Evolutionary conservation across 805 yeast species (phyloP), one percentile per base, ranked within the genome.

Genomic region (Ogataea saltuana): DNA sequence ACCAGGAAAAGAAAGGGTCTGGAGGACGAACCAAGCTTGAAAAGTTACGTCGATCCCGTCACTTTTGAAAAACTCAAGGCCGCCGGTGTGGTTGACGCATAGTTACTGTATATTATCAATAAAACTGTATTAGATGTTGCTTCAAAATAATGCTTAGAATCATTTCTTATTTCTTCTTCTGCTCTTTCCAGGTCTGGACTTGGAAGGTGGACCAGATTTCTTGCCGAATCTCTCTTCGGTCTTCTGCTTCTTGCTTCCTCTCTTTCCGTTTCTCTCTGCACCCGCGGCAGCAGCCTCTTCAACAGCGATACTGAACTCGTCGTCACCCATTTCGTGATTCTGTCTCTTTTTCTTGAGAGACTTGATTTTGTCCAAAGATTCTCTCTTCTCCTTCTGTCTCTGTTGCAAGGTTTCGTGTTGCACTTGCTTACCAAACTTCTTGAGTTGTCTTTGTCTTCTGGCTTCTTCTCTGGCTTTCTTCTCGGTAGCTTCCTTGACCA

Each of bases 401-500:
- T 86, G 88, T 70, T 90, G 97, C 60, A 90, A 74, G 33, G 96
- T 89, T 52, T 88, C 96, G 58, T 86, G 80, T 73, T 90, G 97
- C 23, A 90, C 97, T 72, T 91, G 96, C 70, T 91, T 91, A 69
- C 98, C 98, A 56, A 88, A 91, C 73, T 91, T 91, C 84, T 91
- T 91, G 64, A 91, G 78, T 51, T 85, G 83, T 69, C 99, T 82
- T 73, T 91, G 98, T 67, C 85, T 85, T 72, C 87, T 86, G 22
- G 97, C 96, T 41, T 89, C 97, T 67, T 87, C 91, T 42, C 89
- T 76, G 1, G 96, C 96, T 67, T 85, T 86, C 80, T 88, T 88
- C 64, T 84, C 85, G 5, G 75, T 68, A 31, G 78, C 81, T 63
- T 88, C 97, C 51, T 80, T 76, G 33, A 89, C 74, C 55, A 91